These are phyloP conservation scores for Diaporthe sp. DNA, from an alignment of 2,329 filamentous ascomycete genomes.

Conservation along the genomic window DNA sequence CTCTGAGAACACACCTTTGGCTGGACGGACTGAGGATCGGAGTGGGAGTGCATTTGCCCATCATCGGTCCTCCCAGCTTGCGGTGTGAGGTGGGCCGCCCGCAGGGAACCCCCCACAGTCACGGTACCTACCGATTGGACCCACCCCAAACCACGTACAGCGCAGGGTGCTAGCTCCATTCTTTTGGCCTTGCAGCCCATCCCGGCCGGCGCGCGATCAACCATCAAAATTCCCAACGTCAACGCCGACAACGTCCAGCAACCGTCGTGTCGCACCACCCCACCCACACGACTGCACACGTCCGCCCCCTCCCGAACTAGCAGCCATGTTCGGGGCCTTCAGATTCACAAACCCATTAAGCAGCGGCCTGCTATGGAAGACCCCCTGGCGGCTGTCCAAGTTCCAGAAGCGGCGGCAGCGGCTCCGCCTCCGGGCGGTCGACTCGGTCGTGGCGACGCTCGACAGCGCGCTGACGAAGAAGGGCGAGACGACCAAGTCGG, in stretches of 20 bases:
- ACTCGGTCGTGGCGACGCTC: conserved; percentile 87
- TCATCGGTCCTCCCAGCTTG: neutral
- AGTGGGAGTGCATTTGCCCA: neutral
- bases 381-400: conserved; percentile 92
- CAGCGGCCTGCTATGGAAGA: conserved; percentile 94
- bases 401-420: conserved; percentile 93
- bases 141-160: conserved; percentile 4
- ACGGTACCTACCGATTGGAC: conserved; percentile 34
- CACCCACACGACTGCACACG: neutral
- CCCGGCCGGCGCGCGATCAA: conserved; percentile 27
- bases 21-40: neutral
- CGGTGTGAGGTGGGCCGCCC: conserved; percentile 20
- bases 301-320: neutral
- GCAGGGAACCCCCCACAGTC: conserved; percentile 11
- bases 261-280: neutral
- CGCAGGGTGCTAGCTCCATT: conserved; percentile 22
- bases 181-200: conserved; percentile 1
- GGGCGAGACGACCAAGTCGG: conserved; percentile 79
- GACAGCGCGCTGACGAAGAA: conserved; percentile 82
- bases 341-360: conserved; percentile 82
- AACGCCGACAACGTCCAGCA: conserved; percentile 14
- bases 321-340: conserved; percentile 85
- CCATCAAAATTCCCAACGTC: conserved; percentile 20
- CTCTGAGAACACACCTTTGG: neutral
- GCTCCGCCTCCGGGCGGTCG: conserved; percentile 85